Base-by-base conservation (phyloP, 2,329 filamentous ascomycete genomes). In the Epichloe coenophiala region DNA sequence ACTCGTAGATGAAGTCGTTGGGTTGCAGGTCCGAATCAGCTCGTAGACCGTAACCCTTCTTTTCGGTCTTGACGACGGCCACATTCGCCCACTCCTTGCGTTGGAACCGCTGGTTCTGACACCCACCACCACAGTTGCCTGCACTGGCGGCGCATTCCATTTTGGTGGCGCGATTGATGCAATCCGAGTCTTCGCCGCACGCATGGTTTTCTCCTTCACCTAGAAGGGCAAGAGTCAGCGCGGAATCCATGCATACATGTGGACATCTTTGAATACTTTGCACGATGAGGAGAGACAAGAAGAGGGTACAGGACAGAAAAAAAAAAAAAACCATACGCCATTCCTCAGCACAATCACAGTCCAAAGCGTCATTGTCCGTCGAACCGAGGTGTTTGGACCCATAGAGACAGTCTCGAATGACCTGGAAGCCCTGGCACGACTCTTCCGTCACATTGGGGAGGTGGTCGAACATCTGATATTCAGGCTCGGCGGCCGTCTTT, bases 81-180 rank as follows among this genome's bases (percentile, higher is more conserved):
- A 98, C 93, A 58, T 86, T 71, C 61, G 91, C 90, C 63, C 93
- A 97, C 61, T 94, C 80, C 67, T 84, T 90, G 59, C 81, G 84
- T 67, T 94, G 88, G 61, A 98, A 97, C 54, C 93, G 84, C 67
- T 95, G 89, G 63, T 98, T 98, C 65, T 95, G 87, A 66, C 93
- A 98, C 46, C 80, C 81, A 38, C 80, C 73, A 50, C 90, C 90
- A 67, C 93, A 98, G 63, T 88, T 87, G 68, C 90, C 66, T 33
- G 65, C 93, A 58, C 90, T 85, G 54, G 81, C 81, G 56, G 77
- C 74, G 65, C 93, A 98, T 71, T 98, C 93, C 80, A 97, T 95
- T 68, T 96, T 97, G 52, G 91, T 97, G 52, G 88, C 87, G 61
- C 93, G 86, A 68, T 98, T 98, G 74, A 98, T 98, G 69, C 93